Percentiles rank a stretch among this genome's conserved stretches.
Evolutionary conservation across 306 rosid genomes (phyloP).

Genomic region (Spatholobus suberectus): DNA sequence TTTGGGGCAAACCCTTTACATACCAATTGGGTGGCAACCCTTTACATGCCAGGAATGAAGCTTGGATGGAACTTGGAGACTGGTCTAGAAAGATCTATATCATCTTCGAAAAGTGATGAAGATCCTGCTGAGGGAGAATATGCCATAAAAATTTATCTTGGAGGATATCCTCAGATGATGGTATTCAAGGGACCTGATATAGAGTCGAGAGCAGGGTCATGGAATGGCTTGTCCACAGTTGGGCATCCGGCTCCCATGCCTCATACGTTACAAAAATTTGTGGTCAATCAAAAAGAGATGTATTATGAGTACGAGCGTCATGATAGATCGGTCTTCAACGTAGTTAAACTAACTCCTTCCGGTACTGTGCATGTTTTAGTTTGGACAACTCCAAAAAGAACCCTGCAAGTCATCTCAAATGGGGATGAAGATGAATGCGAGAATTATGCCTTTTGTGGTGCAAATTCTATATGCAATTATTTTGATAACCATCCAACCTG

Average conservation of each 20-base stretch:
- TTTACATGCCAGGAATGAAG: slow-evolving; percentile 36
- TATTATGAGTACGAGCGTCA: not conserved
- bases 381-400: not conserved
- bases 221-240: slow-evolving; percentile 41
- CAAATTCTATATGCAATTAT: not conserved
- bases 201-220: slow-evolving; percentile 22
- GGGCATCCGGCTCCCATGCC: not conserved
- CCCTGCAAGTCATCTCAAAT: accelerated
- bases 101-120: slow-evolving; percentile 40
- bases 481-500: not conserved
- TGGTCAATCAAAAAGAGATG: not conserved
- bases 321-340: not conserved
- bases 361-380: not conserved
- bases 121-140: slow-evolving; percentile 39
- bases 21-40: no score
- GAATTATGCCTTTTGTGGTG: slow-evolving; percentile 19
- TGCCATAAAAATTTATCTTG: not conserved
- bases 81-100: slow-evolving; percentile 1
- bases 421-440: not conserved
- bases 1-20: no score
- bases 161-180: slow-evolving; percentile 35
- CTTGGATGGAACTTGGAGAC: slow-evolving; percentile 39
- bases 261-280: not conserved
- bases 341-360: not conserved
- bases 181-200: not conserved